Conservation (phyloP, 345 rosid species). For the Leavenworthia alabamica region DNA sequence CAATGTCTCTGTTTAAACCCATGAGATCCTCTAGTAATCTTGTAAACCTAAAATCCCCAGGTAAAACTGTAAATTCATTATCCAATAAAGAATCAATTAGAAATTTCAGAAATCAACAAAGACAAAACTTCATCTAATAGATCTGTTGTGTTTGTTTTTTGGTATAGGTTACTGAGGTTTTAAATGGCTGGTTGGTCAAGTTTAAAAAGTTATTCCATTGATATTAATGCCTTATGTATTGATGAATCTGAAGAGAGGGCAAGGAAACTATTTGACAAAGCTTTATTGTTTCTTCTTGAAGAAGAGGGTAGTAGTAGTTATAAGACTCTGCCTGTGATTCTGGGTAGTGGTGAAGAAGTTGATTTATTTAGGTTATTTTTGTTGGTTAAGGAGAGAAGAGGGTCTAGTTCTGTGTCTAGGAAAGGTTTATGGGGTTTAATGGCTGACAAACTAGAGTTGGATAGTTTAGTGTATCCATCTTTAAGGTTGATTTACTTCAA, state of each 20-base stretch:
- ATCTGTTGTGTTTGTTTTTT: no score
- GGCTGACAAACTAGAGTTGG: conserved; percentile 47
- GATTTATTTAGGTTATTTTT: conserved; percentile 65
- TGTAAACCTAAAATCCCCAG: conserved; percentile 9
- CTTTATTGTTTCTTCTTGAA: conserved; percentile 39
- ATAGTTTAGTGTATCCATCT: conserved; percentile 29
- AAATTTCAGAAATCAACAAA: no score
- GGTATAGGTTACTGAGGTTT: no score
- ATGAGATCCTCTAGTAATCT: conserved; percentile 8
- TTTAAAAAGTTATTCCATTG: conserved; percentile 20
- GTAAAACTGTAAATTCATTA: conserved; percentile 8
- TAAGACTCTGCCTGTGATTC: no score
- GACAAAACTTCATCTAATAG: no score
- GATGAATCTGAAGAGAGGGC: conserved; percentile 32
- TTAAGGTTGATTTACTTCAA: conserved; percentile 49
- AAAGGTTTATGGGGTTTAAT: conserved; percentile 51
- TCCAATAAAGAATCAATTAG: no score
- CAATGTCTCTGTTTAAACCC: conserved; percentile 22
- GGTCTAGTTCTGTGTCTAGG: conserved; percentile 45
- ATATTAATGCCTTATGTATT: conserved; percentile 19
- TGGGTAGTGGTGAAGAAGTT: no score
- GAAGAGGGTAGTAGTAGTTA: conserved; percentile 44
- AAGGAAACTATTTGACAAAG: conserved; percentile 47
- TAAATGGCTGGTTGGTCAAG: conserved; percentile 43
- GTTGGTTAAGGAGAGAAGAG: conserved; percentile 52